Base-by-base conservation (phyloP, 176 grass and related monocot species). In the Ensete glaucum region DNA sequence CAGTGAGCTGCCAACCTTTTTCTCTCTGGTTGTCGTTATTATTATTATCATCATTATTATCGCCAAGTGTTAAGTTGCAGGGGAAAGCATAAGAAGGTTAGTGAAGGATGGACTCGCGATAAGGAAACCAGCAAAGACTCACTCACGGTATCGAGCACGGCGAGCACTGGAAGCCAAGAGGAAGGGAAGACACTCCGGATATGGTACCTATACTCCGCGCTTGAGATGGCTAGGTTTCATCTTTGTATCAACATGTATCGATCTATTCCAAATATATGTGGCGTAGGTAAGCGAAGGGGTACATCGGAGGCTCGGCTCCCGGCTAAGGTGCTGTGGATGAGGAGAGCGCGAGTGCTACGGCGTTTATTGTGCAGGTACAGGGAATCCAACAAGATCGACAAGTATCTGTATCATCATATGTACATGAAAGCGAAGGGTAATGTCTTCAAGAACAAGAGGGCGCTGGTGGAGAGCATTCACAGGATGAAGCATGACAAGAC, bases 391-490 rank as follows among this genome's bases (percentile, higher is more conserved):
- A 71, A 71, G 69, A 71, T 71, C 50, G 69, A 71, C 21, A 71
- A 71, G 69, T 43, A 71, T 71, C 9, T 71, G 9, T 71, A 71
- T 52, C 69, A 71, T 12, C 43, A 71, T 48, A 12, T 16, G 27
- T 71, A 71, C n/a, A 71, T 71, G 69, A 71, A 71, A n/a, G 69
- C 21, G 8, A 71, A 71, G 50, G 69, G 69, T 9, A 71, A 71
- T 71, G 69, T 53, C 16, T 71, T 53, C 49, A 71, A 20, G 49
- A 52, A 71, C 49, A 71, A 71, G 49, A 71, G 69, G 49, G 69
- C 9, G 69, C 34, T 71, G 3, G 5, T 71, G 69, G 69, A 71
- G 69, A 71, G 49, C 50, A 52, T 71, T 22, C 69, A 71, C 17
- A 71, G 50, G 49, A 2, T 52, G 6, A 52, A 71, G 21, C 48